Conservation (phyloP, 2,329 filamentous ascomycete species). For the Nemania sp. region DNA sequence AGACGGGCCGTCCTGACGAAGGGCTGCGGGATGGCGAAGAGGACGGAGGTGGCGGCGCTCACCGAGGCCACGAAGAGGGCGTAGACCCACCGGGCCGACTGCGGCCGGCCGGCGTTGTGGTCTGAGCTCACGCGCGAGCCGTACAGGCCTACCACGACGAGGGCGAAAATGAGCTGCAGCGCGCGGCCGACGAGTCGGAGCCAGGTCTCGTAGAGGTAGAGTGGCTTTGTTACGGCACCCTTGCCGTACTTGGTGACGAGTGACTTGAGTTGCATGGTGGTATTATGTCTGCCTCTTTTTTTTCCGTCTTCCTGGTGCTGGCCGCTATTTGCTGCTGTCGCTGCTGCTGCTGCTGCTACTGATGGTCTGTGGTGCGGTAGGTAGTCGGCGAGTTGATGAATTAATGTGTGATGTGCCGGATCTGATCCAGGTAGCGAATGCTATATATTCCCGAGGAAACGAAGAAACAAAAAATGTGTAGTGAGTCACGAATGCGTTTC, state of each 20-base stretch:
- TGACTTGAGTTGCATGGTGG: slow-evolving; percentile 31
- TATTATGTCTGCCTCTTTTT: background rate
- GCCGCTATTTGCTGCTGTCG: slow-evolving; percentile 7
- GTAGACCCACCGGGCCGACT: slow-evolving; percentile 65
- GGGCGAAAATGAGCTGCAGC: slow-evolving; percentile 70
- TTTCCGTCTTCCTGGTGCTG: background rate
- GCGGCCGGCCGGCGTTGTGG: slow-evolving; percentile 42
- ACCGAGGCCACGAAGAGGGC: slow-evolving; percentile 63
- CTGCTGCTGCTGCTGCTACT: background rate
- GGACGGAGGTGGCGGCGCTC: slow-evolving; percentile 55
- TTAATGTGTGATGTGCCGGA: background rate
- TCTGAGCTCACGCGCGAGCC: slow-evolving; percentile 62
- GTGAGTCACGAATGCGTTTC: too few species aligned
- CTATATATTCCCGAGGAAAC: background rate
- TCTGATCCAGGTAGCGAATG: background rate
- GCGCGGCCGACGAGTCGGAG: slow-evolving; percentile 61
- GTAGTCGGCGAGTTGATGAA: background rate
- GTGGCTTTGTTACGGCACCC: slow-evolving; percentile 49
- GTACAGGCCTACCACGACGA: slow-evolving; percentile 72
- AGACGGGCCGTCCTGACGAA: slow-evolving; percentile 46
- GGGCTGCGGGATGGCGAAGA: slow-evolving; percentile 44
- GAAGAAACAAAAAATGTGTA: too few species aligned
- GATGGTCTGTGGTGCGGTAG: background rate
- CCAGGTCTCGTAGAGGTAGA: slow-evolving; percentile 52
- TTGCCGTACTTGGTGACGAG: slow-evolving; percentile 43